Base-by-base conservation (phyloP, 192 early-diverging fungal genomes). In the Coemansia sp. region DNA sequence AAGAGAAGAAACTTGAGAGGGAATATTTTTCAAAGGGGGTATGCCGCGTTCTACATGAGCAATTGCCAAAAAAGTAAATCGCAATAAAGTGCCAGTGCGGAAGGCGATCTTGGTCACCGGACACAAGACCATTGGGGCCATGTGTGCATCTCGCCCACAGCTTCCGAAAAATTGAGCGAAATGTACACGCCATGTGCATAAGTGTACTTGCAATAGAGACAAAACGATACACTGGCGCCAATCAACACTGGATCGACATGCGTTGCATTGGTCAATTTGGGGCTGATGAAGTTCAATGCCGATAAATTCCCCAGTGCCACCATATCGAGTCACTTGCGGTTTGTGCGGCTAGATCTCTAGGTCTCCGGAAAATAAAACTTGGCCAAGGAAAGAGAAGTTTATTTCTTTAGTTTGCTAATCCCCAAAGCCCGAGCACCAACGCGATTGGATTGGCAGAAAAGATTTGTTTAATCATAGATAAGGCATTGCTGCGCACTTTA, bases 101-200 rank as follows among this genome's bases (percentile, higher is more conserved):
- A 20, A 19, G 18, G 19, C 13, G 9, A 49, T 20, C 47, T 43
- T 43, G 41, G 41, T 43, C 41, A 43, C 16, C 41, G 13, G 26
- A n/a, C 13, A 24, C 13, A 54, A 24, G 6, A 16, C 13, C 6
- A 6, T 13, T 24, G 7, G 14, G 16, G 14, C 16, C 41, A 14
- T 32, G 41, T 43, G 26, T 27, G 26, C 26, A 27, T 27, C 26
- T 27, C 26, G 41, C 41, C 26, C 24, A n/a, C 27, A 37, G 8
- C 54, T 37, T 56, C 23, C 32, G 37, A 56, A 37, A 29, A 56
- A 37, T 19, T 35, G n/a, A 56, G 32, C 54, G 47, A 49, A 8
- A 9, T 19, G 6, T 20, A 19, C n/a, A 19, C 18, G 47, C 47
- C 47, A 49, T 49, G 47, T 49, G 47, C 13, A 9, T 20, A 19